Base-by-base conservation (phyloP, 1,284 basidiomycete species). In the Xanthoconium separans region DNA sequence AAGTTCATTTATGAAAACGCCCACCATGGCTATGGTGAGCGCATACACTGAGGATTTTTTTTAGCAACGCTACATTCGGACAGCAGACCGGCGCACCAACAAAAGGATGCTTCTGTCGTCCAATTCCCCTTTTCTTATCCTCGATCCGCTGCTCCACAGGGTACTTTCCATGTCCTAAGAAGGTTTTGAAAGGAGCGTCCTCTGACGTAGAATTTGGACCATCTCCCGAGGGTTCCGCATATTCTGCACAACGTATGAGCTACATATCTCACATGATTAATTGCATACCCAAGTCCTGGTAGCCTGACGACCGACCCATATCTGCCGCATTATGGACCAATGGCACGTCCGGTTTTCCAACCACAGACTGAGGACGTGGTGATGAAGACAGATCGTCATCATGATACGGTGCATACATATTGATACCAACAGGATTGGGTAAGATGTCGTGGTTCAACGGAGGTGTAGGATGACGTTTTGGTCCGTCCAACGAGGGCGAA, bases 111-210 rank as follows among this genome's bases (percentile, higher is more conserved):
- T 71, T 80, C 71, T 98, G 95, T 20, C 91, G 79, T 6, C 90
- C 91, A 41, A 95, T 79, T 1, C 92, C 91, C 44, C 88, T 80
- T 65, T 83, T 87, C 76, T 93, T 94, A 65, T 89, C 78, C 63
- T 93, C 87, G 66, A 95, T 93, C 42, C 88, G 80, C 65, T 93
- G 90, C 58, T 89, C 80, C n/a, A 93, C 57, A 0, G 90, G 87
- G 53, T 86, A 84, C 61, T 73, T 76, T n/a, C 78, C 80, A 18
- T 58, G 61, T 36, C 69, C 69, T 20, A 84, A 57, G 36, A 83
- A 73, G 40, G 65, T 69, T 24, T 65, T 61, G 4, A 84, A 66
- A 2, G 76, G 68, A 6, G 69, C 69, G 2, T 69, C 63, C 54
- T 77, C 74, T 37, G 66, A 53, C 16, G 64, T 53, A 30, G 61